Conservation (phyloP, 2,329 filamentous ascomycete genomes). For the Pseudogymnoascus sp. region DNA sequence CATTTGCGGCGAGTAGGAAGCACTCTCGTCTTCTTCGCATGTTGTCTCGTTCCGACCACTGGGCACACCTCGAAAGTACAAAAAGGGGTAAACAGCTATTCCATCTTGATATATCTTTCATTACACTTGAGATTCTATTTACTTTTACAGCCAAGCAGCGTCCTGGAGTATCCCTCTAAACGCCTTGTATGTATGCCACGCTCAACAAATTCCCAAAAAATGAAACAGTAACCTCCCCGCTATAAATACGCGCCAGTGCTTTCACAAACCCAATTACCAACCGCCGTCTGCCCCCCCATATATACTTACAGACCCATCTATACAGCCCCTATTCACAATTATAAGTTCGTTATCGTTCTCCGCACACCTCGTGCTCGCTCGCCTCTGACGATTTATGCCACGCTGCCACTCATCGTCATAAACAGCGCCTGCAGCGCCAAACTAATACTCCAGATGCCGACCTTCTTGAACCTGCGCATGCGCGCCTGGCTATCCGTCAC, state of each 20-base stretch:
- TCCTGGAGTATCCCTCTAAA: neutral
- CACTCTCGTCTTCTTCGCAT: too few relatives aligned
- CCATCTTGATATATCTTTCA: slow-evolving; percentile 7
- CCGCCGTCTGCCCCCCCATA: neutral
- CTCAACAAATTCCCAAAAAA: neutral
- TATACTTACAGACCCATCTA: neutral
- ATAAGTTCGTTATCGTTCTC: neutral
- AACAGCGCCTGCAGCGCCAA: slow-evolving; percentile 89
- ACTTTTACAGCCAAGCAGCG: slow-evolving; percentile 3
- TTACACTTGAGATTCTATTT: slow-evolving; percentile 6
- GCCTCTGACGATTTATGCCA: slow-evolving; percentile 35
- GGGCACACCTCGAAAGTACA: too few relatives aligned
- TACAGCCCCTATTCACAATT: neutral
- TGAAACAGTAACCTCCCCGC: neutral
- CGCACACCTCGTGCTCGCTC: neutral
- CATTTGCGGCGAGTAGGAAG: too few relatives aligned
- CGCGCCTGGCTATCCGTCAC: slow-evolving; percentile 84
- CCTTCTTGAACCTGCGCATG: slow-evolving; percentile 83
- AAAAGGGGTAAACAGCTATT: neutral
- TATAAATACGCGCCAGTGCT: neutral
- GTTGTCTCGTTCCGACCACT: too few relatives aligned
- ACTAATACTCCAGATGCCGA: slow-evolving; percentile 91
- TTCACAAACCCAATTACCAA: neutral
- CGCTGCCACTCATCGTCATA: slow-evolving; percentile 85
- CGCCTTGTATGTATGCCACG: slow-evolving; percentile 1